Evolutionary conservation across 352 stramenopile species (phyloP).

Genomic region (Elongisporangium prolatum): DNA sequence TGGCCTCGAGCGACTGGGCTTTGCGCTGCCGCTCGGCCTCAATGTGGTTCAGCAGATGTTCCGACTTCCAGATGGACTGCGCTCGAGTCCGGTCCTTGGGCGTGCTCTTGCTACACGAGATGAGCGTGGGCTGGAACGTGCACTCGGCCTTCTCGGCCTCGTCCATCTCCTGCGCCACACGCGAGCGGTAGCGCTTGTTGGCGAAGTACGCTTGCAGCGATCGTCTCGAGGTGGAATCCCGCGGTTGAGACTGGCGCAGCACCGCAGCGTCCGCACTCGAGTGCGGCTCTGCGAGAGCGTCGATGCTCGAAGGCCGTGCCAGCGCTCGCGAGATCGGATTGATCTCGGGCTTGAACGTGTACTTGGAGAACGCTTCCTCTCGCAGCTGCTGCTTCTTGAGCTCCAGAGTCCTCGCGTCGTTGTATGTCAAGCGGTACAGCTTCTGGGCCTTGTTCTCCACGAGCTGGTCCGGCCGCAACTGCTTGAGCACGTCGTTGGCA

Average conservation of each 20-base stretch:
- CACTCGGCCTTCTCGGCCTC: constrained; percentile 61
- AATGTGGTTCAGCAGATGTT: constrained; percentile 67
- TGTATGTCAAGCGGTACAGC: constrained; percentile 66
- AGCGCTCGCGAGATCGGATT: constrained; percentile 72
- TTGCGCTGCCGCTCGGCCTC: constrained; percentile 53
- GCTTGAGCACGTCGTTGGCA: constrained; percentile 53
- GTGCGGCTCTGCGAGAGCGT: constrained; percentile 34
- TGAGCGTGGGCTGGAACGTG: constrained; percentile 55
- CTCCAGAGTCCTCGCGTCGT: constrained; percentile 51
- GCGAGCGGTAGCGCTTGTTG: constrained; percentile 64
- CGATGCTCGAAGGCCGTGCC: constrained; percentile 34
- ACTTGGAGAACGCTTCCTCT: constrained; percentile 52
- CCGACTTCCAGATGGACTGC: constrained; percentile 43
- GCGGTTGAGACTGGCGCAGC: not conserved
- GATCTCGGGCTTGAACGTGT: constrained; percentile 71
- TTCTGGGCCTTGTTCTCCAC: constrained; percentile 48
- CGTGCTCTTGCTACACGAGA: constrained; percentile 26
- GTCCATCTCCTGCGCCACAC: constrained; percentile 66
- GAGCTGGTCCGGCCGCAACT: constrained; percentile 57
- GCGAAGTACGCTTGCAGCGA: constrained; percentile 49
- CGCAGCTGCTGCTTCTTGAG: constrained; percentile 55
- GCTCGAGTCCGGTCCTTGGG: constrained; percentile 27
- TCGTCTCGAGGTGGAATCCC: constrained; percentile 14
- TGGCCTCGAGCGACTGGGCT: constrained; percentile 50
- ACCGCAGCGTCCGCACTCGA: constrained; percentile 14